phyloP scores from a whole-genome alignment of 2,329 filamentous ascomycete genomes.

The Venturia effusa region DNA sequence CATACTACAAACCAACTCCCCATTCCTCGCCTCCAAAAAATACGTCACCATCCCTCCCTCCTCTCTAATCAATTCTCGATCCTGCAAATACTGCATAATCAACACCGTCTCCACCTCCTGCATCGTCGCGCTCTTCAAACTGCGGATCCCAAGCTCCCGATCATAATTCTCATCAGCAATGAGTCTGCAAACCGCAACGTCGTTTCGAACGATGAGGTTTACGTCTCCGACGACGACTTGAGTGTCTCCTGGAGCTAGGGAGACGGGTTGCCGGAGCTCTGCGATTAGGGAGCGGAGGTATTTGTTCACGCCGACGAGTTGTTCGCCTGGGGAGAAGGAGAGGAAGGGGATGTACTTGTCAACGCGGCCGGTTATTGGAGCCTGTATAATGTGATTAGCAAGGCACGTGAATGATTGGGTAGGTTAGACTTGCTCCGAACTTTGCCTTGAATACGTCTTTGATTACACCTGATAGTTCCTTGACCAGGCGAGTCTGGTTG shows the following conservation, averaged over 20 bases:
- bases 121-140: not conserved
- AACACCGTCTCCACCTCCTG: not conserved
- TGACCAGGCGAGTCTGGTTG: not conserved
- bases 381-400: not conserved
- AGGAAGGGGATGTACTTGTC: constrained; percentile 33
- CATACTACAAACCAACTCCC: not conserved
- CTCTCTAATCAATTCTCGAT: not conserved
- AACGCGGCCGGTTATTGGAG: constrained; percentile 30
- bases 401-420: not conserved
- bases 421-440: not conserved
- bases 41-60: not conserved
- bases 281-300: constrained; percentile 27
- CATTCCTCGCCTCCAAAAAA: not conserved
- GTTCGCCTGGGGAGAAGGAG: constrained; percentile 29
- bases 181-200: not conserved
- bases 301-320: constrained; percentile 33
- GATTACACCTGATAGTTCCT: not conserved
- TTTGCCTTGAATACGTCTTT: not conserved
- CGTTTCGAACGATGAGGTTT: not conserved
- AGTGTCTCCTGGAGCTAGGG: not conserved
- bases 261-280: not conserved
- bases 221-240: not conserved
- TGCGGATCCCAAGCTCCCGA: not conserved
- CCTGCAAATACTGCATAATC: not conserved
- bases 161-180: not conserved